These are phyloP conservation scores for Eucalyptus pumila DNA, from an alignment of 345 rosid species.

Conservation along the genomic window DNA sequence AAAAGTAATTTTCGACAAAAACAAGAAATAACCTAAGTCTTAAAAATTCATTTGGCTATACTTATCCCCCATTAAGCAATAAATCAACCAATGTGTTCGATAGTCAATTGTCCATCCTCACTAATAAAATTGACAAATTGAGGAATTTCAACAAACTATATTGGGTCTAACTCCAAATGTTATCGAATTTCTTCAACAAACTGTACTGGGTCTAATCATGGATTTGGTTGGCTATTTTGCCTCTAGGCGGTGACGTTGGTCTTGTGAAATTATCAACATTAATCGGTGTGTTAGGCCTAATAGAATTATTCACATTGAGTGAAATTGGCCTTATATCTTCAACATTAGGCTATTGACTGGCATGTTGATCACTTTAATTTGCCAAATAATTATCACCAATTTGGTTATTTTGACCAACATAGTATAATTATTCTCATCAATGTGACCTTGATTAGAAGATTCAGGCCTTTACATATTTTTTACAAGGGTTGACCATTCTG, in stretches of 20 bases:
- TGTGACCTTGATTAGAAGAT: background rate
- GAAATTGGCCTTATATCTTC: background rate
- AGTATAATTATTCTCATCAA: background rate
- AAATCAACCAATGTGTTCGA: too few relatives aligned
- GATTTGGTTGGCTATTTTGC: background rate
- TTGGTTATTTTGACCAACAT: too few relatives aligned
- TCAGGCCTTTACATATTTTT: background rate
- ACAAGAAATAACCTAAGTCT: too few relatives aligned
- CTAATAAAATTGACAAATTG: background rate
- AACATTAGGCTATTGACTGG: too few relatives aligned
- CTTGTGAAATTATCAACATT: background rate
- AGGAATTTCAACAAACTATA: too few relatives aligned
- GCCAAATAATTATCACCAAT: background rate
- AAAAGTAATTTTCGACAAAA: too few relatives aligned
- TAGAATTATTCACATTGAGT: background rate
- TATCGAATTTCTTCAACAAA: too few relatives aligned
- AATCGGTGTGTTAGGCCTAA: background rate
- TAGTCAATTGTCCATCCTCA: background rate
- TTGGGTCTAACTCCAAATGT: background rate
- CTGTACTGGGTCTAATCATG: background rate
- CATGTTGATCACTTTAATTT: too few relatives aligned
- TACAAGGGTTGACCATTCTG: background rate
- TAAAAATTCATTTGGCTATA: too few relatives aligned
- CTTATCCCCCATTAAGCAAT: background rate
- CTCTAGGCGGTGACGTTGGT: rapidly evolving